Evolutionary conservation across 1,284 basidiomycete species (phyloP), one percentile per base, ranked within the genome.

Genomic region (Cutaneotrichosporon sp.): DNA sequence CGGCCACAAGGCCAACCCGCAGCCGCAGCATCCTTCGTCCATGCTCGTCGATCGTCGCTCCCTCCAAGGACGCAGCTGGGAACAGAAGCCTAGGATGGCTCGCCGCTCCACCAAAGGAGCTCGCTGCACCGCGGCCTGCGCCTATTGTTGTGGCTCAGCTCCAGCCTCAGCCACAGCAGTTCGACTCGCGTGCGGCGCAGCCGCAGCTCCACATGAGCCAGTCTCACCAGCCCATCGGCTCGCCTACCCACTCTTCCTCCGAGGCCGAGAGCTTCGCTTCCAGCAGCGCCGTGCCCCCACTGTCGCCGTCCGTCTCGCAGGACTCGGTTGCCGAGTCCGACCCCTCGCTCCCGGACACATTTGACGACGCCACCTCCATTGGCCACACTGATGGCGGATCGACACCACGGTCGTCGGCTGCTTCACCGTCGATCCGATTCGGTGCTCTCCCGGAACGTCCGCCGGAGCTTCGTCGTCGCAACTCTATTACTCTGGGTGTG

Each of bases 401-500:
- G 20, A 52, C 57, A 11, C 52, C 50, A 2, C 49, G 52, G 33
- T 51, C 49, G 16, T 49, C 47, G 19, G 33, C 44, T n/a, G 20
- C 33, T 37, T 51, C 52, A 10, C 51, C 56, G 8, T 46, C 39
- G 46, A 57, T 60, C 49, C 48, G 59, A 24, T 60, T 60, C 22
- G 55, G 59, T 17, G 24, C 41, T 27, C 47, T 46, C 20, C 59
- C 59, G 26, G 54, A 56, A 46, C 54, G 59, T 29, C 69, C 68
- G 7, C 65, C 69, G 5, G 69, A 71, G 49, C 56, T 74, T 14
- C 63, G 67, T 45, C 54, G 73, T 37, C 60, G 70, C 42, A 69
- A 65, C 35, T 68, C 66, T 37, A 75, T 75, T 51, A 63, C 70
- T 4, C 60, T 75, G 4, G 73, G 73, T 26, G 70, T 74, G 3